Percentiles rank a stretch among this genome's conserved stretches.
These are phyloP conservation scores for Lachnellula suecica DNA, from an alignment of 2,329 filamentous ascomycete species.

Conservation along the genomic window DNA sequence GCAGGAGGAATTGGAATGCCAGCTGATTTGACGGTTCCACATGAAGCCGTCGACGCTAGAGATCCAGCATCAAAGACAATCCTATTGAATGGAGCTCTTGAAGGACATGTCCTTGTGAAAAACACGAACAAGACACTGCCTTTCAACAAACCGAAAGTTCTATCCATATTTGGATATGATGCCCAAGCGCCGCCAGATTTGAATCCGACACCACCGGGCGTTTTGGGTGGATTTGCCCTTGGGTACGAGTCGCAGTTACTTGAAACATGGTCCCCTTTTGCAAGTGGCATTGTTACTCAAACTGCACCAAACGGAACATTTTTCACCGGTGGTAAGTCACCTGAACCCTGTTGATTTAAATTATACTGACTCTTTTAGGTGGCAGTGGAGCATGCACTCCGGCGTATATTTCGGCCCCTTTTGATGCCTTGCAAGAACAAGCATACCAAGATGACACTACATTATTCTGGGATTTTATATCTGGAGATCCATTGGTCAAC, in stretches of 20 bases:
- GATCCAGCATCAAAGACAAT: slow-evolving; percentile 48
- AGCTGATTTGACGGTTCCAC: slow-evolving; percentile 45
- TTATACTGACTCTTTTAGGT: slow-evolving; percentile 18
- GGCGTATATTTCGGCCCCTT: slow-evolving; percentile 51
- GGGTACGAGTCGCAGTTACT: slow-evolving; percentile 5
- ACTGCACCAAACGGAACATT: slow-evolving; percentile 49
- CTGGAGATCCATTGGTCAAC: slow-evolving; percentile 46
- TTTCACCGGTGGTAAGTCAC: slow-evolving; percentile 35
- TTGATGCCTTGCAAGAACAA: slow-evolving; percentile 51
- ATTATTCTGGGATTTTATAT: slow-evolving; percentile 59
- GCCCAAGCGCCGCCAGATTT: slow-evolving; percentile 29
- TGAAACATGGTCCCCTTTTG: not conserved
- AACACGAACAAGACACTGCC: slow-evolving; percentile 50
- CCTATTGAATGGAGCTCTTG: slow-evolving; percentile 56
- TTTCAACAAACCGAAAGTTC: slow-evolving; percentile 43
- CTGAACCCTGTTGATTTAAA: not conserved
- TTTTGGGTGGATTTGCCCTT: not conserved
- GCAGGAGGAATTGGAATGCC: slow-evolving; percentile 48
- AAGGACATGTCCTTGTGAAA: slow-evolving; percentile 66
- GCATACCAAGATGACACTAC: slow-evolving; percentile 55
- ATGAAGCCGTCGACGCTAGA: slow-evolving; percentile 53
- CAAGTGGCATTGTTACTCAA: slow-evolving; percentile 22
- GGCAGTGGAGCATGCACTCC: slow-evolving; percentile 49
- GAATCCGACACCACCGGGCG: not conserved
- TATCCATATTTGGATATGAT: slow-evolving; percentile 65